These are phyloP conservation scores for Ascobolus immersus DNA, from an alignment of 495 filamentous ascomycete genomes.

Conservation along the genomic window DNA sequence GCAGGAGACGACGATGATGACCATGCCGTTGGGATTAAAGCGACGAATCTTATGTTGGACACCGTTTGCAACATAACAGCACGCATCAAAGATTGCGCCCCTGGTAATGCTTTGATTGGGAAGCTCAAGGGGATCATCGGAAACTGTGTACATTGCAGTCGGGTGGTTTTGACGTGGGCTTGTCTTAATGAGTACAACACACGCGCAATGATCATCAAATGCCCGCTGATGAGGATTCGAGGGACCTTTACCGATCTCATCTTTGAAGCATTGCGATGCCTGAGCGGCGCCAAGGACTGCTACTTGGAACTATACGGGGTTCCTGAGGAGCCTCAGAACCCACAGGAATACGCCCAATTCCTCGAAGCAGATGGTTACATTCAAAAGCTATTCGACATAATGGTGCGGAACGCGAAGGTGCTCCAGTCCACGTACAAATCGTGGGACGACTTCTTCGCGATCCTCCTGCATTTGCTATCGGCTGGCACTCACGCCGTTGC, in stretches of 20 bases:
- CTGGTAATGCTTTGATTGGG: slow-evolving; percentile 31
- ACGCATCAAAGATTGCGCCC: slow-evolving; percentile 39
- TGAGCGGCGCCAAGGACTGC: slow-evolving; percentile 12
- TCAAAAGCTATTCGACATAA: slow-evolving; percentile 26
- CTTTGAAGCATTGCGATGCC: slow-evolving; percentile 25
- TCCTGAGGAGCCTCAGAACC: slow-evolving; percentile 20
- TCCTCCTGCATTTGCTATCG: slow-evolving; percentile 32
- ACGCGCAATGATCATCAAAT: slow-evolving; percentile 41
- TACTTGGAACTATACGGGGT: slow-evolving; percentile 19
- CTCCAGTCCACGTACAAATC: slow-evolving; percentile 32
- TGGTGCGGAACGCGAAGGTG: slow-evolving; percentile 27
- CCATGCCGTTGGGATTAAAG: slow-evolving; percentile 31
- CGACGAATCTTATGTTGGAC: slow-evolving; percentile 41
- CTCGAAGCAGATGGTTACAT: slow-evolving; percentile 22
- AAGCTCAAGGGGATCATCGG: slow-evolving; percentile 29
- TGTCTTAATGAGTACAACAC: slow-evolving; percentile 28
- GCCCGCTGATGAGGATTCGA: slow-evolving; percentile 34
- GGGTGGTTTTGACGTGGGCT: slow-evolving; percentile 39
- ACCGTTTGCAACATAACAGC: slow-evolving; percentile 59
- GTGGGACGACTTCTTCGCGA: slow-evolving; percentile 62
- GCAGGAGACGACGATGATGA: slow-evolving; percentile 18
- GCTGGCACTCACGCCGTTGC: slow-evolving; percentile 14
- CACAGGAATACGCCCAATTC: slow-evolving; percentile 7
- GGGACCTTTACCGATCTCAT: slow-evolving; percentile 30
- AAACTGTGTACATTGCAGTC: slow-evolving; percentile 29